Evolutionary conservation across 768 basidiomycete species (phyloP).

Genomic region (Cystobasidium onofrii): DNA sequence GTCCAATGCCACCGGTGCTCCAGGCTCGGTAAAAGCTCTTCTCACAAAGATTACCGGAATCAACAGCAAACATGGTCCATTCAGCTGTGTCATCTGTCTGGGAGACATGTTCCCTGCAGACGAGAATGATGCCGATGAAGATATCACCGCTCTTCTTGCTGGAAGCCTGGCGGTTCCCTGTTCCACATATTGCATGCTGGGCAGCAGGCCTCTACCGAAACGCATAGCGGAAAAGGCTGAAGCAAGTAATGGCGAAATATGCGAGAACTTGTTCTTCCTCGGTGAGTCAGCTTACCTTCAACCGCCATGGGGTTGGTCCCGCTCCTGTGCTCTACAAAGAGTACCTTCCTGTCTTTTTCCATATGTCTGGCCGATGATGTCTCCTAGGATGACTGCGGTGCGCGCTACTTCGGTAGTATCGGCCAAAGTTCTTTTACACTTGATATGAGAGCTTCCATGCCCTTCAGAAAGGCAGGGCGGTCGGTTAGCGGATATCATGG

Average conservation of each 20-base stretch:
- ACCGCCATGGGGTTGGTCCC: not conserved
- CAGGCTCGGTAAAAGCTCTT: constrained; percentile 13
- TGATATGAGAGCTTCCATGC: constrained; percentile 27
- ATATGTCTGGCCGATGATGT: not conserved
- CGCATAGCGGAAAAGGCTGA: constrained; percentile 22
- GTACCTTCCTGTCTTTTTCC: not conserved
- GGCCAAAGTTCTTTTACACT: constrained; percentile 9
- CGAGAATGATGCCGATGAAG: constrained; percentile 15
- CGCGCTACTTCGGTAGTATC: not conserved
- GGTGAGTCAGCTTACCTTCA: constrained; percentile 22
- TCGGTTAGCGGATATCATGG: not conserved
- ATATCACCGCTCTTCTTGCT: constrained; percentile 21
- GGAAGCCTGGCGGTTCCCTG: constrained; percentile 18
- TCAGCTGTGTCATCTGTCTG: constrained; percentile 29
- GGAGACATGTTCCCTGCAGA: constrained; percentile 33
- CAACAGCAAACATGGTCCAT: constrained; percentile 34
- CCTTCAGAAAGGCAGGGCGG: constrained; percentile 1
- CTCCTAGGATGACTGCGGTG: not conserved
- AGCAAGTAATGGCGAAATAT: constrained; percentile 15
- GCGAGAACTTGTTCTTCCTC: constrained; percentile 27
- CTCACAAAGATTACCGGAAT: constrained; percentile 23
- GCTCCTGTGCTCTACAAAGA: not conserved
- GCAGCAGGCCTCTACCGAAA: constrained; percentile 8
- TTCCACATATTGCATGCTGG: constrained; percentile 30
- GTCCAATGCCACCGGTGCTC: not conserved